Evolutionary conservation across 495 filamentous ascomycete genomes (phyloP), one percentile per base, ranked within the genome.

Genomic region (Neurospora tetrasperma): DNA sequence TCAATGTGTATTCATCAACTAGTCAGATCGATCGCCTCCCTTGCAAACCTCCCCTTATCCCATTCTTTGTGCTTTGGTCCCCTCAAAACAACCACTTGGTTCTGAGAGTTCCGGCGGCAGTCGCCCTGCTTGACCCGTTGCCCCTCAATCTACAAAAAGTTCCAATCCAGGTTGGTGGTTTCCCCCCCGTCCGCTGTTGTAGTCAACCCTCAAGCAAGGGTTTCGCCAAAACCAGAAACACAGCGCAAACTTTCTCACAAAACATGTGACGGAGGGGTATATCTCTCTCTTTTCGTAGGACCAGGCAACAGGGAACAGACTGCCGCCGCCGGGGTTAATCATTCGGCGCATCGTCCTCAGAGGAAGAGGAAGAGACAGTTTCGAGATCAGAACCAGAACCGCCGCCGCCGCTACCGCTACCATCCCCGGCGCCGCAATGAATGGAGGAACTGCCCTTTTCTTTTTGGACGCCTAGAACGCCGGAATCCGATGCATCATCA

Each of bases 291-390:
- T 73, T 76, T 72, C 70, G 78, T 81, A 86, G 84, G 85, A 86
- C 84, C 84, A 86, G 86, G 78, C 80, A 85, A 84, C 82, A 86
- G 84, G 84, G 84, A 81, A 80, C 84, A 82, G 81, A 84, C 82
- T 82, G 82, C 76, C 83, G 84, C 83, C 81, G 76, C 79, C 77
- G 44, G 68, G 69, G 79, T 79, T 79, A 85, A 54, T 77, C 77
- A 74, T 82, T 83, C 66, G 83, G 81, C 69, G 85, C 85, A 68
- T 85, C 83, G 68, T 82, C 80, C 48, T 85, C 82, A 27, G 81
- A 80, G 62, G 77, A 54, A 23, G 48, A 23, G 23, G 23, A 46
- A 46, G 43, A 46, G 43, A 18, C 43, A 46, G 43, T 70, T 75
- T 76, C 75, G 71, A 72, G 72, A 75, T 73, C 79, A 71, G 71